These are phyloP conservation scores for Lentithecium fluviatile DNA, from an alignment of 495 filamentous ascomycete genomes.

Conservation along the genomic window DNA sequence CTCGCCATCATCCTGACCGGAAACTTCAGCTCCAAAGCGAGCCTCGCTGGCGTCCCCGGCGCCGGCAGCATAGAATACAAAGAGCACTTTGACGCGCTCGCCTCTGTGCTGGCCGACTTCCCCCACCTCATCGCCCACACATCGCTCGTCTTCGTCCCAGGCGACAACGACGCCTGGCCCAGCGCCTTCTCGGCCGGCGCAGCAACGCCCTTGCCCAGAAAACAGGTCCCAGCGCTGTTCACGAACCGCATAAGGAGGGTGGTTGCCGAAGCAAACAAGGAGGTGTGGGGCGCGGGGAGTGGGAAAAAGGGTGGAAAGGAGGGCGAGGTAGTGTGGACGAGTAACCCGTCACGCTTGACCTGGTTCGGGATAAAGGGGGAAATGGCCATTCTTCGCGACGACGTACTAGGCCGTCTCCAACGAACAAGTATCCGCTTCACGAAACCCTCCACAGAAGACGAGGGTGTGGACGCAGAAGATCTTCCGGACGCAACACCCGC, in stretches of 20 bases:
- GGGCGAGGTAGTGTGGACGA: slow-evolving; percentile 81
- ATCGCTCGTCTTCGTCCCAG: slow-evolving; percentile 89
- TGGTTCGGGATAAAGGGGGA: slow-evolving; percentile 86
- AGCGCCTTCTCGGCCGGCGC: slow-evolving; percentile 85
- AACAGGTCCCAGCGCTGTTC: slow-evolving; percentile 78
- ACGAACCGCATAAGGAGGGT: slow-evolving; percentile 77
- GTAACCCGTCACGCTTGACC: slow-evolving; percentile 75
- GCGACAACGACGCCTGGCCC: slow-evolving; percentile 93
- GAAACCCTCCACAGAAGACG: slow-evolving; percentile 37
- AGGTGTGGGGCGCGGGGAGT: slow-evolving; percentile 44
- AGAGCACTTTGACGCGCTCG: slow-evolving; percentile 86
- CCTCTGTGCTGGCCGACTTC: slow-evolving; percentile 79
- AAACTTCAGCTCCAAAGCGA: slow-evolving; percentile 74
- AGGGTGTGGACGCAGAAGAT: slow-evolving; percentile 30
- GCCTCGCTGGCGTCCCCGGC: slow-evolving; percentile 64
- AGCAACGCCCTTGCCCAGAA: slow-evolving; percentile 68
- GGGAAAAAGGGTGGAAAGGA: slow-evolving; percentile 44
- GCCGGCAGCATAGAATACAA: slow-evolving; percentile 87
- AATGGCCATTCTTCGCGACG: slow-evolving; percentile 80
- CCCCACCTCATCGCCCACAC: slow-evolving; percentile 74
- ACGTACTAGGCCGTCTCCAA: slow-evolving; percentile 72
- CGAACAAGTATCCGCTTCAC: slow-evolving; percentile 65
- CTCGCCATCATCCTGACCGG: slow-evolving; percentile 77
- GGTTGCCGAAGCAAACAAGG: slow-evolving; percentile 71
- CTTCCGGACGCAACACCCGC: slow-evolving; percentile 9